Base-by-base conservation (phyloP, 768 basidiomycete species). In the Hygrocybe coccinea region DNA sequence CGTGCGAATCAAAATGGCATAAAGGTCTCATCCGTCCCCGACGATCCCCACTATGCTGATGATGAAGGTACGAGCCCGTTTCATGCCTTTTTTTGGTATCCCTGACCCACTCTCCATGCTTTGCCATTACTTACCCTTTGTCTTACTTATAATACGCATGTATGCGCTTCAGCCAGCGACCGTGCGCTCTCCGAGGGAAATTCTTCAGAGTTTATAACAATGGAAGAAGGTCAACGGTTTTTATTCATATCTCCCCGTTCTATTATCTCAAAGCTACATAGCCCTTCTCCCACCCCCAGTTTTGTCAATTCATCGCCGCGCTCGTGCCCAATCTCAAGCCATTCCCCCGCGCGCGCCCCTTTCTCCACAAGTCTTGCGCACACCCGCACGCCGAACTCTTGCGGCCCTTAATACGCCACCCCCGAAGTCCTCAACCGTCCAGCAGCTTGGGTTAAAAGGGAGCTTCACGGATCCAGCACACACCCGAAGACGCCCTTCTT, bases 1-100 rank as follows among this genome's bases (percentile, higher is more conserved):
- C 76, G 86, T 49, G 85, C 86, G 50, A 82, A 74, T 56, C 84
- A 86, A 60, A 83, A 87, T 59, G 86, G 85, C 41, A 87, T 88
- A 56, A 85, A 79, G 67, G 84, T 87, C 50, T 73, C 80, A 24
- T 69, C 74, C 37, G 69, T 75, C 9, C 69, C 67, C 57, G 85
- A 86, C 58, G 80, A 82, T 37, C 67, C 72, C n/a, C 66, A 71
- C 46, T 74, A 69, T 60, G 68, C 67, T 34, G 74, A 79, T 50
- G 78, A 79, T 51, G 77, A 79, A 66, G 74, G 76, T 77, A 62
- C 62, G 71, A 64, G 58, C 55, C 63, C 5, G 17, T 10, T 10
- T n/a, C 17, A n/a, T 29, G 25, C 15, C 24, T 2, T 25, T 19
- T 21, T 25, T 4, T n/a, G 19, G 12, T 41, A 41, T 64, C 60